phyloP scores from a whole-genome alignment of 768 basidiomycete species.

The Pleurotus tuber-regium region DNA sequence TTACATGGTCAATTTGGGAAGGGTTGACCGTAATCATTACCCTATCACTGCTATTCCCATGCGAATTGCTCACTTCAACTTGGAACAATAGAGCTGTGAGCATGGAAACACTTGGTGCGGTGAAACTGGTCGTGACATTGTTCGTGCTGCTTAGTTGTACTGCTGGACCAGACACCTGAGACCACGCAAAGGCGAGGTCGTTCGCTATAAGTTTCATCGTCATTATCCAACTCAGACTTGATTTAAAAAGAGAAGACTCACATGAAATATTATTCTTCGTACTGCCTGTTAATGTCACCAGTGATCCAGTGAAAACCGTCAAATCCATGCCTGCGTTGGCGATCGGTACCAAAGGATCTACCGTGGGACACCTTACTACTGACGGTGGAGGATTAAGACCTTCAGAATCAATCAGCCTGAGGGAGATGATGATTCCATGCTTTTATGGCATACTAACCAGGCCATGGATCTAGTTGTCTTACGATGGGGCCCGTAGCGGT shows the following conservation, averaged over 20 bases:
- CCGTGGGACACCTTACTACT: constrained; percentile 3
- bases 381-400: neutral
- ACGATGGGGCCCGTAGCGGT: constrained; percentile 14
- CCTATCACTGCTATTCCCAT: constrained; percentile 9
- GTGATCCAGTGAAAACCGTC: constrained; percentile 10
- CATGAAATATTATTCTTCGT: constrained; percentile 5
- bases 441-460: constrained; percentile 11
- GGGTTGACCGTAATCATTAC: constrained; percentile 14
- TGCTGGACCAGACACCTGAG: constrained; percentile 10
- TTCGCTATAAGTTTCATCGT: neutral
- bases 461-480: constrained; percentile 19
- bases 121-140: constrained; percentile 12
- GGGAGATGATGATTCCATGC: neutral
- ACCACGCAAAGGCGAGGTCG: constrained; percentile 12
- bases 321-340: constrained; percentile 12
- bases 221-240: neutral
- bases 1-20: constrained; percentile 13
- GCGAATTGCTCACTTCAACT: neutral
- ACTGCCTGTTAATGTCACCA: constrained; percentile 10
- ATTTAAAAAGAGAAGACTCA: neutral
- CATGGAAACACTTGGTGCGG: constrained; percentile 10
- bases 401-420: neutral
- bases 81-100: constrained; percentile 11
- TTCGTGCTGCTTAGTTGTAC: constrained; percentile 3
- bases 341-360: constrained; percentile 11